Evolutionary conservation across 164 flowering plant genomes (phyloP), one percentile per base, ranked within the genome.

Genomic region (Vitis rotundifolia): DNA sequence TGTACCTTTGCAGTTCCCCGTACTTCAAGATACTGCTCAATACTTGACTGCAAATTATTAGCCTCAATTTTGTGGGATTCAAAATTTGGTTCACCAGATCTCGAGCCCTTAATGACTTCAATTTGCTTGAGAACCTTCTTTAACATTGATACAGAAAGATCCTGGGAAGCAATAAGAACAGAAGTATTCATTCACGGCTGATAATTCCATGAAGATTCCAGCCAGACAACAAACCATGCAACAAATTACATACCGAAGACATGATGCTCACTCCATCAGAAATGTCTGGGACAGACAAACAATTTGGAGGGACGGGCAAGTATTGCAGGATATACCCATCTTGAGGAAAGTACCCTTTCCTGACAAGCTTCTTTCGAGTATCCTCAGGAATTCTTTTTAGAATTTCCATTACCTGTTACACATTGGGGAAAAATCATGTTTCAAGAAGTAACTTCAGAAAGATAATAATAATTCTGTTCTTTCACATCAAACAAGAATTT

Each of bases 301-400:
- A 93, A 64, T 95, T 95, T 12, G 99, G 99, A 63, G 99, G 99
- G 47, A 95, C 98, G 10, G 99, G 98, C 52, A 95, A 57, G 71
- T 81, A 78, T 26, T 84, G 79, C 64, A 95, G 2, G 22, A 95
- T 80, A 64, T 85, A 90, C 51, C 99, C 99, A 63, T 85, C 89
- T 72, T 95, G 98, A 63, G 92, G 89, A 54, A 80, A 82, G 73
- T 78, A 86, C 5, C 93, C 93, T 84, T 88, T 95, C 28, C 70
- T 80, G 48, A 77, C 68, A 12, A 95, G 95, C 78, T 83, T 88
- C 53, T 72, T 87, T 54, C 76, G 84, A 2, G 97, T 91, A 29
- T 86, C 97, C 22, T 67, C 77, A 2, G 97, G 90, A 22, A 93
- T 61, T 66, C 68, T 86, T 75, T 77, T 91, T 8, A 95, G 72